Base-by-base conservation (phyloP, 495 filamentous ascomycete genomes). In the Podospora fimiseda region DNA sequence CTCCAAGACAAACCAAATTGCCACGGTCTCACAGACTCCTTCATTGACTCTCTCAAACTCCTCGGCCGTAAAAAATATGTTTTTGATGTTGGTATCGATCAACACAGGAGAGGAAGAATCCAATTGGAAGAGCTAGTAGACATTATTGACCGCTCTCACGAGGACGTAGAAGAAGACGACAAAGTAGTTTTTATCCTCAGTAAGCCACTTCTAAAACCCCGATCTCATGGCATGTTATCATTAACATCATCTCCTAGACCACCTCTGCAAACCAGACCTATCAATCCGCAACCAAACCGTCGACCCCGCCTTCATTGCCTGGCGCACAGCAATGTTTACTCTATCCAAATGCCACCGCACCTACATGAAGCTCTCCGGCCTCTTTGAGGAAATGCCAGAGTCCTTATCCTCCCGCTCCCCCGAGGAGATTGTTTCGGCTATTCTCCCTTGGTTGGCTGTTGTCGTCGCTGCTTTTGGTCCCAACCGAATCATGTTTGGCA, bases 291-390 rank as follows among this genome's bases (percentile, higher is more conserved):
- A 53, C 51, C 67, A 72, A 16, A 70, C 74, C 5, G n/a, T n/a
- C n/a, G 77, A 87, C 52, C 70, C 75, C 6, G 73, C 77, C 18
- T 89, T 85, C 69, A 63, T 81, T 41, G 75, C 71, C 19, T 81
- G 78, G 77, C 69, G 73, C 52, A 72, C 71, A 40, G 69, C 77
- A 56, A 74, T 82, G 70, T 76, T 73, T 65, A 76, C 70, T 16
- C 80, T 88, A 56, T 77, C 79, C 56, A 73, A 74, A 53, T 82
- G 74, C 66, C 65, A 66, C 24, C 71, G 64, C 14, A 85, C 82
- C 4, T 93, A 87, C 72, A 88, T 95, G 81, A 95, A 95, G 73
- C 79, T 95, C n/a, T 90, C 85, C 20, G 90, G 90, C 9, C 77
- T 69, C 36, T 92, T 96, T 63, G 78, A 82, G 2, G 87, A 94